A percentile compares a stretch with the other conserved stretches of the same genome.
Evolutionary conservation across 805 yeast species (phyloP).

Genomic region (Candida easanensis): DNA sequence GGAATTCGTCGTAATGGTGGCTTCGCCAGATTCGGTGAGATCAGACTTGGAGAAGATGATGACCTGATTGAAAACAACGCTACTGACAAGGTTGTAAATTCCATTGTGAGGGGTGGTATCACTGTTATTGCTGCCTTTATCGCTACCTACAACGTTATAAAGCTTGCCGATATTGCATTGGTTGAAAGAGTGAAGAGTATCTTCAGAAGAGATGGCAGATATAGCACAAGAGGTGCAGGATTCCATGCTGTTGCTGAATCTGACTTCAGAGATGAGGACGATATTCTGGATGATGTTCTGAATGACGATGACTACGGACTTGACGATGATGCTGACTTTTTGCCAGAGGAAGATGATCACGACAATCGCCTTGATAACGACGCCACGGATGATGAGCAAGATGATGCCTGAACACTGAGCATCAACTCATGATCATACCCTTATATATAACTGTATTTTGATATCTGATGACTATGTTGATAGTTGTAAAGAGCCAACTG

Average conservation of each 20-base stretch:
- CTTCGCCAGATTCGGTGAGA: constrained; percentile 72
- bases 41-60: constrained; percentile 77
- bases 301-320: constrained; percentile 26
- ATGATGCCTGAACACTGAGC: too few species aligned
- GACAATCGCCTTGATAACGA: constrained; percentile 9
- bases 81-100: constrained; percentile 61
- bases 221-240: constrained; percentile 22
- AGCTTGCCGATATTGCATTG: constrained; percentile 21
- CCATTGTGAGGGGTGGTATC: constrained; percentile 32
- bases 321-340: constrained; percentile 25
- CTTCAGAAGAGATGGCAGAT: constrained; percentile 22
- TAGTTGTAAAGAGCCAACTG: too few species aligned
- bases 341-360: constrained; percentile 3
- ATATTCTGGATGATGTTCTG: constrained; percentile 23
- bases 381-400: constrained; percentile 2
- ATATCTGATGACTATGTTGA: too few species aligned
- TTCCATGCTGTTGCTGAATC: constrained; percentile 20
- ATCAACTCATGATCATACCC: too few species aligned
- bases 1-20: constrained; percentile 76
- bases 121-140: constrained; percentile 32
- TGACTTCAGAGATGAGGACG: constrained; percentile 26
- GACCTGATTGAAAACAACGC: constrained; percentile 55
- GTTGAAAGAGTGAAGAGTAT: constrained; percentile 16
- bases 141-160: constrained; percentile 30
- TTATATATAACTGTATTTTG: too few species aligned